Conservation (phyloP, 345 rosid species). For the Physaria fendleri region DNA sequence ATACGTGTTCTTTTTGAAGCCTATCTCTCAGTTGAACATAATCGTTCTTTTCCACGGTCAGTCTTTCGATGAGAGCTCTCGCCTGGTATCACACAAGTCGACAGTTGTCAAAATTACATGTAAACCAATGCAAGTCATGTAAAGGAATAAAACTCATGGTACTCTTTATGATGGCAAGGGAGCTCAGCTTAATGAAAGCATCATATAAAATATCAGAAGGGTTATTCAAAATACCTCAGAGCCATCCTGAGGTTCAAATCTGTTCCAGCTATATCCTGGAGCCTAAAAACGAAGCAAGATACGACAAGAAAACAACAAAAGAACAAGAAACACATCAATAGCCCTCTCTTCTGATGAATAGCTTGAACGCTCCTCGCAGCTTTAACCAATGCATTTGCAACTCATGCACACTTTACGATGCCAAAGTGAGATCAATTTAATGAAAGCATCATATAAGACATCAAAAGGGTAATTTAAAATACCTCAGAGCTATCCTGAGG, state of each 20-base stretch:
- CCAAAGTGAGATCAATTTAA: not conserved
- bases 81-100: slow-evolving; percentile 38
- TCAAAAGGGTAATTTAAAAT: not conserved
- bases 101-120: not conserved
- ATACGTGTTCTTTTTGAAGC: slow-evolving; percentile 70
- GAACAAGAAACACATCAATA: too few relatives aligned
- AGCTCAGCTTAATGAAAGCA: not conserved
- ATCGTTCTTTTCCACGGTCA: slow-evolving; percentile 52
- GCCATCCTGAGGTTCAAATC: slow-evolving; percentile 45
- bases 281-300: too few relatives aligned
- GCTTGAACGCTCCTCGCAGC: too few relatives aligned
- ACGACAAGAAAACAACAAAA: too few relatives aligned
- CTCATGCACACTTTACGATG: not conserved
- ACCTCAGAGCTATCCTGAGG: slow-evolving; percentile 76
- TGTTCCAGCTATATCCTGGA: slow-evolving; percentile 39
- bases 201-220: not conserved
- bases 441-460: not conserved
- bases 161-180: not conserved
- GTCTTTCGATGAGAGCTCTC: slow-evolving; percentile 43
- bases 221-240: slow-evolving; percentile 51
- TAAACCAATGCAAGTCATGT: not conserved
- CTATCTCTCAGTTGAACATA: slow-evolving; percentile 38
- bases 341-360: too few relatives aligned
- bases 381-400: not conserved
- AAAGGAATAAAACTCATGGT: not conserved